Percentiles rank a stretch among this genome's conserved stretches.
phyloP scores from a whole-genome alignment of 2,329 filamentous ascomycete genomes.

The Calonectria ilicicola region DNA sequence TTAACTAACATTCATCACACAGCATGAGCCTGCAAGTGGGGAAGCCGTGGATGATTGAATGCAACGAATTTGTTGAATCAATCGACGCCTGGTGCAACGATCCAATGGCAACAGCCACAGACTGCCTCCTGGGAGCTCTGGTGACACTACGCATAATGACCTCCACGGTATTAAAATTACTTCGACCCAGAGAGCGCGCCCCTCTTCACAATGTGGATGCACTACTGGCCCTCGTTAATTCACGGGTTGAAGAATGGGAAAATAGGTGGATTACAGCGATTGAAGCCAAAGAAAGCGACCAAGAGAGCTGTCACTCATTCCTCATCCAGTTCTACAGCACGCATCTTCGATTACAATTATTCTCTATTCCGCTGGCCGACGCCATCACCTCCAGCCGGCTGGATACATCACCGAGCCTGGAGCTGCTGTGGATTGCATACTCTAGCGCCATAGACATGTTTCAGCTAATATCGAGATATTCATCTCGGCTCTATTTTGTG shows the following conservation, averaged over 20 bases:
- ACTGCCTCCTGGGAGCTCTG: constrained; percentile 51
- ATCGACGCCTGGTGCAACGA: constrained; percentile 50
- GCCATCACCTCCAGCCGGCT: constrained; percentile 39
- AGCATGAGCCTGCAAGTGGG: constrained; percentile 56
- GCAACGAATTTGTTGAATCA: constrained; percentile 51
- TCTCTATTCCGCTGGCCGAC: constrained; percentile 50
- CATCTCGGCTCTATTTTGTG: constrained; percentile 51
- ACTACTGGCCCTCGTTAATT: constrained; percentile 37
- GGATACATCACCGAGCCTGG: constrained; percentile 40
- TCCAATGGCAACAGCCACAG: constrained; percentile 45
- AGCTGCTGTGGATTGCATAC: constrained; percentile 48
- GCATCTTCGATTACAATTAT: constrained; percentile 51
- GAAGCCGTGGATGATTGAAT: constrained; percentile 56
- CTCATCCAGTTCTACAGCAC: constrained; percentile 53
- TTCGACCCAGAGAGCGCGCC: constrained; percentile 10
- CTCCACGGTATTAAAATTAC: constrained; percentile 46
- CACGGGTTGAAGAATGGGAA: constrained; percentile 41
- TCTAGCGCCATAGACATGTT: constrained; percentile 47
- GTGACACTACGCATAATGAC: constrained; percentile 50
- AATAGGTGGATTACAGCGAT: constrained; percentile 32
- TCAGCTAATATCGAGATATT: constrained; percentile 44
- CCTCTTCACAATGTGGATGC: constrained; percentile 38
- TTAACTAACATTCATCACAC: neutral
- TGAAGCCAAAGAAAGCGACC: constrained; percentile 1
- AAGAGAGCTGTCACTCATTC: constrained; percentile 48